Conservation (phyloP, 2,329 filamentous ascomycete species). For the Calonectria pteridis region DNA sequence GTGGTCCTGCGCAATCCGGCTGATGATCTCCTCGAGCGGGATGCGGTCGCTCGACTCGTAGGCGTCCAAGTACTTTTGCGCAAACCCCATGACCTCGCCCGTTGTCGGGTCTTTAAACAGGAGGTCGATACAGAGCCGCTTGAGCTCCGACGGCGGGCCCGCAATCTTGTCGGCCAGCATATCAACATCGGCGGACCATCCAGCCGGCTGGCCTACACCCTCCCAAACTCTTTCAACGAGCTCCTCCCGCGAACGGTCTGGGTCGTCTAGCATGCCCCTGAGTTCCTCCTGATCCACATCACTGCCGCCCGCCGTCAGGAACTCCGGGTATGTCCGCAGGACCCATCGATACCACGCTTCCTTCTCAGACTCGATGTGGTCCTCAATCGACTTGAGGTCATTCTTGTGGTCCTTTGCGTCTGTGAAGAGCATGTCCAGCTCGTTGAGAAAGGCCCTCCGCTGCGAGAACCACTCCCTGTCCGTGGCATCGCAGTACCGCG, state of each 20-base stretch:
- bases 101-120: conserved; percentile 57
- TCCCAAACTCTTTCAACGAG: conserved; percentile 53
- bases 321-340: conserved; percentile 53
- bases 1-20: conserved; percentile 49
- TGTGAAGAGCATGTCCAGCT: conserved; percentile 62
- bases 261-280: conserved; percentile 52
- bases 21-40: conserved; percentile 51
- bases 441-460: conserved; percentile 61
- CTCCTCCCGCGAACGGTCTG: conserved; percentile 52
- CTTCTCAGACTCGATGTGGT: conserved; percentile 64
- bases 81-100: conserved; percentile 47
- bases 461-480: conserved; percentile 66
- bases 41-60: conserved; percentile 44
- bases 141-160: conserved; percentile 48
- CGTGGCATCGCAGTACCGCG: conserved; percentile 50
- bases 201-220: conserved; percentile 50
- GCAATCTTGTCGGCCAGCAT: conserved; percentile 50
- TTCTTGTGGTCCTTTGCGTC: conserved; percentile 59
- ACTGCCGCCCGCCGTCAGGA: conserved; percentile 50
- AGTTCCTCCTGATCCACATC: conserved; percentile 49
- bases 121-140: conserved; percentile 55
- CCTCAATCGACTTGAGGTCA: conserved; percentile 61
- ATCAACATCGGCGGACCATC: conserved; percentile 51
- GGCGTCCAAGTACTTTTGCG: conserved; percentile 56
- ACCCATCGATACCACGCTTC: conserved; percentile 65